A percentile compares a stretch with the other conserved stretches of the same genome.
These are phyloP conservation scores for Cyberlindnera maritima DNA, from an alignment of 805 yeast genomes.

Conservation along the genomic window DNA sequence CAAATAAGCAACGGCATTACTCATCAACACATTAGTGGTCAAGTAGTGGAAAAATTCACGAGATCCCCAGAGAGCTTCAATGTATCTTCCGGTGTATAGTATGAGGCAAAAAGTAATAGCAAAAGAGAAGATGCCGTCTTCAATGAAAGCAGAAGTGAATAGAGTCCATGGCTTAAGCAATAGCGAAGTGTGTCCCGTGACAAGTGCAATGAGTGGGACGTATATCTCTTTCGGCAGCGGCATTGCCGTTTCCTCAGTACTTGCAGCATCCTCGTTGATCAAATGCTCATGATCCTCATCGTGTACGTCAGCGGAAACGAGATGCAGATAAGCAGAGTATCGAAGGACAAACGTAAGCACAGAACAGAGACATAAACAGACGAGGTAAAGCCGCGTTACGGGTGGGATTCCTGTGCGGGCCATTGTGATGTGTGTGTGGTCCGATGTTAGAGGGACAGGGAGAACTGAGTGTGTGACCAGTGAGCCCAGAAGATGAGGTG, in stretches of 20 bases:
- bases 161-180: conserved; percentile 48
- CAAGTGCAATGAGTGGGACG: conserved; percentile 50
- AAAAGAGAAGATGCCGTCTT: conserved; percentile 40
- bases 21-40: conserved; percentile 31
- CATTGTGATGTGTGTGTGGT: conserved; percentile 4
- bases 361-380: conserved; percentile 23
- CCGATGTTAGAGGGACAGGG: not conserved
- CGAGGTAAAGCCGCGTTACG: conserved; percentile 30
- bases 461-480: no score
- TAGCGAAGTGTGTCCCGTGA: conserved; percentile 42
- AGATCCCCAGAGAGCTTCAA: conserved; percentile 56
- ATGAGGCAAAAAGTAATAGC: conserved; percentile 36
- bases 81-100: conserved; percentile 50
- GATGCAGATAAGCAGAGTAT: conserved; percentile 30
- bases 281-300: conserved; percentile 24
- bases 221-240: conserved; percentile 46
- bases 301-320: conserved; percentile 23
- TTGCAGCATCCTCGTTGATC: conserved; percentile 11
- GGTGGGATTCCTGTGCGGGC: conserved; percentile 30
- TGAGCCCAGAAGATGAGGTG: no score
- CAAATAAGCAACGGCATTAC: conserved; percentile 36
- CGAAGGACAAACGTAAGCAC: conserved; percentile 30
- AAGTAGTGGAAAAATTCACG: conserved; percentile 42
- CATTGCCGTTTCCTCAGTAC: not conserved
- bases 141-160: conserved; percentile 45